Evolutionary conservation across 2,329 filamentous ascomycete species (phyloP), one percentile per base, ranked within the genome.

Genomic region (Monilinia laxa): DNA sequence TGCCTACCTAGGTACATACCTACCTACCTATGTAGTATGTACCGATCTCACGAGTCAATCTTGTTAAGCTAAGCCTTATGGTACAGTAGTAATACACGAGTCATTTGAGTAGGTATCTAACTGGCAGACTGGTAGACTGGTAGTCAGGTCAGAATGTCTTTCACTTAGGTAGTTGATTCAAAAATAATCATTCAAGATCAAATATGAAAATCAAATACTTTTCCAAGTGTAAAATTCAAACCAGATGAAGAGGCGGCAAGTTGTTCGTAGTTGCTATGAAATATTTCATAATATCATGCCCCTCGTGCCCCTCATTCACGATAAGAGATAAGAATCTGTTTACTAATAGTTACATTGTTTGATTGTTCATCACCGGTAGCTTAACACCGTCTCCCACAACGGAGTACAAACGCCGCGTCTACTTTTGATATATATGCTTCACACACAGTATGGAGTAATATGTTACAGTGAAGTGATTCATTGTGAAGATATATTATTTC

Each of bases 281-380:
- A 20, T 60, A 60, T 25, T 38, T 28, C n/a, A 49, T 18, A 25
- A n/a, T 31, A 4, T 53, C 47, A 20, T 38, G 47, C 47, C 47
- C 38, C 35, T 6, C 38, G 18, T 57, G 35, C 62, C 62, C 64
- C 64, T 65, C 64, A 65, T 62, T 53, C 45, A n/a, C 55, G 64
- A 65, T 65, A 65, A 65, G 64, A 65, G 38, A 45, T 60, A 52
- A 65, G 35, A 47, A 38, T 45, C 51, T 60, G 18, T 60, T 65
- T 65, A 64, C 52, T 57, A 64, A 60, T 65, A 47, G 3, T 14
- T 42, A 25, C 47, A 51, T 38, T 49, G 57, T 38, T 51, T 51
- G 45, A 51, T 51, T 55, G 53, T 38, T 23, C 20, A 49, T 65
- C 53, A 65, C 31, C 63, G 55, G 63, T 52, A 65, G 52, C 56